Percentiles rank a stretch among this genome's conserved stretches.
Conservation (phyloP, 306 rosid species). For the Sophora flavescens region DNA sequence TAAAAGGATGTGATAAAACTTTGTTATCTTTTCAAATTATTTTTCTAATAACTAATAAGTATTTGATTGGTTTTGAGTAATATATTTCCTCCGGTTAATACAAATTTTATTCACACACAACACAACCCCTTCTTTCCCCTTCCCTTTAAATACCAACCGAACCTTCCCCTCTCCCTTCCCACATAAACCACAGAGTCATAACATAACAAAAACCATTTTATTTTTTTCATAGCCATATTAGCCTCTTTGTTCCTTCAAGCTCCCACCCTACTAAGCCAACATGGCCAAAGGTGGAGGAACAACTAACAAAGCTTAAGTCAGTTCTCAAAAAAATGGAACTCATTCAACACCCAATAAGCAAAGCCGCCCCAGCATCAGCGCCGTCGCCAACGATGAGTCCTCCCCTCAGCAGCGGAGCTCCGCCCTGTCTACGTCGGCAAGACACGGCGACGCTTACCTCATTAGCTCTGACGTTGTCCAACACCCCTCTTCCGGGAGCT, state of each 20-base stretch:
- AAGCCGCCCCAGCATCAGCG: conserved; percentile 46
- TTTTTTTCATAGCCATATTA: background rate
- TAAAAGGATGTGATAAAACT: no score
- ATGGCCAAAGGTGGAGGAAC: conserved; percentile 75
- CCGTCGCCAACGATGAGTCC: conserved; percentile 42
- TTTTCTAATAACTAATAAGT: no score
- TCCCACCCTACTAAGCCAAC: background rate
- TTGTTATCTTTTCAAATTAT: no score
- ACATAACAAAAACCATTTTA: background rate
- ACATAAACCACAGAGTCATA: background rate
- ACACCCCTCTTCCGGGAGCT: conserved; percentile 73
- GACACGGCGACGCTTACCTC: conserved; percentile 70
- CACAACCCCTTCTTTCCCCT: conserved; percentile 43
- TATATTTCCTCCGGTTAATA: no score
- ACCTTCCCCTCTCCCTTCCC: conserved; percentile 51
- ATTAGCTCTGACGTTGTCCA: conserved; percentile 59
- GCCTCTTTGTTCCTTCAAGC: background rate
- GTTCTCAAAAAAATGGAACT: conserved; percentile 87
- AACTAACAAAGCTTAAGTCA: conserved; percentile 75
- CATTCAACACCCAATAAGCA: conserved; percentile 47
- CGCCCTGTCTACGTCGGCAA: conserved; percentile 71
- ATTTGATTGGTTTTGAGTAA: no score
- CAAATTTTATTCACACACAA: no score
- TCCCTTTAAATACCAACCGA: conserved; percentile 48
- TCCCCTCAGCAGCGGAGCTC: conserved; percentile 44